Evolutionary conservation across 1,284 basidiomycete genomes (phyloP), one percentile per base, ranked within the genome.

Genomic region (Cerioporus squamosus): DNA sequence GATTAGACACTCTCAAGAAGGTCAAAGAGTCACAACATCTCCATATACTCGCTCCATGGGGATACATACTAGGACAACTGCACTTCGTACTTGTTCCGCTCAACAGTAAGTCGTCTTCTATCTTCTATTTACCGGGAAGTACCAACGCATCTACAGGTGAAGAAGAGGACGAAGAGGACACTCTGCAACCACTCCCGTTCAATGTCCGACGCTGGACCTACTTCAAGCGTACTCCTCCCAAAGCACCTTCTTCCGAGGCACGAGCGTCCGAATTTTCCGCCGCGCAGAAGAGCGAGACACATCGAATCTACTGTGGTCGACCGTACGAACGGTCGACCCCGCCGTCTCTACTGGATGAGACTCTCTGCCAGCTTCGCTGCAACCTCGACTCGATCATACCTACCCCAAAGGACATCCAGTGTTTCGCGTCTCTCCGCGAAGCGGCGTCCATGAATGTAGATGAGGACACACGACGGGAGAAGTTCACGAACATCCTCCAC

Each of bases 341-440:
- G n/a, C 33, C 55, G n/a, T 56, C 48, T 40, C 55, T 56, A 10
- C 29, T 51, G 22, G 49, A 56, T 23, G 29, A 44, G 40, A 51
- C 48, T 18, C 55, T 56, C 31, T 49, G 48, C 36, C 4, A 51
- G 24, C 55, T 51, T 46, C 48, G 55, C 22, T 29, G 43, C 44
- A 42, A 62, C 38, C 55, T 62, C 8, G 14, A 22, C 18, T 47
- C 20, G 9, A 43, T 59, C 36, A 50, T 23, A 26, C 44, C 48
- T 7, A 40, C 52, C 2, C 23, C 45, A 24, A 33, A 43, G 38
- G 53, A 59, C 36, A 49, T 59, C 22, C 57, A 50, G 42, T 59
- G 57, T 22, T 59, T 24, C 33, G 33, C 29, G 5, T 5, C 23
- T 36, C 42, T 59, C 9, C 39, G 51, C 14, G n/a, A n/a, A n/a